Evolutionary conservation across 1,284 basidiomycete species (phyloP), one percentile per base, ranked within the genome.

Genomic region (Sporisorium graminicola): DNA sequence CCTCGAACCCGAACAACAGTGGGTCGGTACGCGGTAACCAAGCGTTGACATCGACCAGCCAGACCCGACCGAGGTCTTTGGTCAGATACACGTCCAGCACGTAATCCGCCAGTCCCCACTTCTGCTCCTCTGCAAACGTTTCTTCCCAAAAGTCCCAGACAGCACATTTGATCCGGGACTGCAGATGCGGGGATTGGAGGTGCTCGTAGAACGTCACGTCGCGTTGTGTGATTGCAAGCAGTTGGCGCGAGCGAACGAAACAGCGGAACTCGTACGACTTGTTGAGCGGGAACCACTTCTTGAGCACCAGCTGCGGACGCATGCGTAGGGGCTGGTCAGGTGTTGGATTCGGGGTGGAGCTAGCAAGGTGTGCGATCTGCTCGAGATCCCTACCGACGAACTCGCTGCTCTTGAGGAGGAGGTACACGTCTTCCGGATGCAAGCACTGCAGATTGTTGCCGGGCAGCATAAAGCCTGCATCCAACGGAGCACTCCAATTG

Each of bases 381-480:
- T 89, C 89, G 5, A 96, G 85, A 83, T 95, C 95, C 76, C 96
- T 93, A 8, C 90, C 89, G 50, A 94, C 88, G 78, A 97, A 97
- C 84, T 98, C 94, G 52, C 93, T 94, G 2, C 93, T 93, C 86
- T 99, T 99, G 74, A 99, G 89, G 0, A 97, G 87, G 50, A 98
- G 89, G 86, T 98, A 98, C 27, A 98, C 91, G 78, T 99, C 96
- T 5, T 92, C 90, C 0, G 95, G 94, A 1, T 91, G 90, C 8
- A 90, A 91, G 86, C 95, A 98, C 86, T 92, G 92, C 43, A 98
- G 87, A 0, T 93, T 94, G 6, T 92, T 91, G n/a, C 92, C 89
- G 2, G 94, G 92, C 1, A 97, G 88, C 71, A 99, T 91, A 93
- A 95, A 98, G 2, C 92, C 90, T 14, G 95, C 94, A 82, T 98